These are phyloP conservation scores for Suillus americanus DNA, from an alignment of 768 basidiomycete species.

Conservation along the genomic window DNA sequence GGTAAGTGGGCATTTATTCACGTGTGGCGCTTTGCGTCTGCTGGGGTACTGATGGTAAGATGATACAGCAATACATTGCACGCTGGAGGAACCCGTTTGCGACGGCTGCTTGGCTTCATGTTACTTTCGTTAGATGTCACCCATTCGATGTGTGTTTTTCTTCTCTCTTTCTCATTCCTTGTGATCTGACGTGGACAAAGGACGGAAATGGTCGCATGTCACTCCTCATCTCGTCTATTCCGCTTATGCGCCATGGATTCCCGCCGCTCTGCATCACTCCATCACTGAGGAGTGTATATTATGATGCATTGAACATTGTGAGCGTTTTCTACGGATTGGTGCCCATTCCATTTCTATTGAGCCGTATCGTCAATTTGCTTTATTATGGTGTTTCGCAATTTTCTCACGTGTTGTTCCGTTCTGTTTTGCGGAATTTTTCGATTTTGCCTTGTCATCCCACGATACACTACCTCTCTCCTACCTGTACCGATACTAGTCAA, in stretches of 20 bases:
- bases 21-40: background rate
- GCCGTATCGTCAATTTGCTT: background rate
- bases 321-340: conserved; percentile 3
- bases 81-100: conserved; percentile 38
- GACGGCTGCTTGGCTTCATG: conserved; percentile 35
- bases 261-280: conserved; percentile 31
- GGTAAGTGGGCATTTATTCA: conserved; percentile 15
- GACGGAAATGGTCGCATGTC: conserved; percentile 38
- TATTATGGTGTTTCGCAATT: background rate
- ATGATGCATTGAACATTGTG: conserved; percentile 34
- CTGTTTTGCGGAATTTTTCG: background rate
- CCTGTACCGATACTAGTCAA: too few relatives aligned
- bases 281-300: conserved; percentile 22
- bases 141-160: conserved; percentile 33
- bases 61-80: conserved; percentile 34
- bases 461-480: background rate
- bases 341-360: background rate
- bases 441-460: background rate
- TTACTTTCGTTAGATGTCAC: conserved; percentile 34
- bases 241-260: conserved; percentile 31
- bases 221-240: conserved; percentile 33
- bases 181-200: conserved; percentile 13
- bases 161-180: background rate
- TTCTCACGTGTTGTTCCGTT: background rate
- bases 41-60: background rate